Percentiles rank a stretch among this genome's conserved stretches.
phyloP scores from a whole-genome alignment of 179 eudicot species.

The Drosera spatulata region DNA sequence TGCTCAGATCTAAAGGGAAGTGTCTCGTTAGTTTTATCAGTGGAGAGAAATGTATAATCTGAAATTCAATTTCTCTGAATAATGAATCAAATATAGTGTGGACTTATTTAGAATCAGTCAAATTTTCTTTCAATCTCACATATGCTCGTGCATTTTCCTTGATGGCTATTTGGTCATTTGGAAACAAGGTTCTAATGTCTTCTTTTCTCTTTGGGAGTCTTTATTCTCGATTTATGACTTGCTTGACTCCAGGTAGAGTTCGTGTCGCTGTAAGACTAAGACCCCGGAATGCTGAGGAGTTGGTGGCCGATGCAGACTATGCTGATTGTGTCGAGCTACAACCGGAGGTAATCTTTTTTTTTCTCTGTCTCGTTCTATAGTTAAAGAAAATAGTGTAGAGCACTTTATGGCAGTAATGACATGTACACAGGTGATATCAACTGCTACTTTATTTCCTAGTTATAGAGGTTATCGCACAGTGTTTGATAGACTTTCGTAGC shows the following conservation, averaged over 20 bases:
- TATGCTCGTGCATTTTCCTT: not conserved
- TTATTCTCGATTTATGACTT: constrained; percentile 1
- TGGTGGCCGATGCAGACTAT: constrained; percentile 89
- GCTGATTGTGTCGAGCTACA: constrained; percentile 96
- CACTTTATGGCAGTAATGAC: too few relatives aligned
- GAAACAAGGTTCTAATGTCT: not conserved
- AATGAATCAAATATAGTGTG: too few relatives aligned
- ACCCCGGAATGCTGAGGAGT: constrained; percentile 90
- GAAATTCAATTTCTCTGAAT: too few relatives aligned
- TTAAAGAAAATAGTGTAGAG: too few relatives aligned
- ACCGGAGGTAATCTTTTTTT: constrained; percentile 51
- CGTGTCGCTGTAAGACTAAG: constrained; percentile 95
- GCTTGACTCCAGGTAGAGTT: constrained; percentile 70
- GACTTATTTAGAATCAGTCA: too few relatives aligned
- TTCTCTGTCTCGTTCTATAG: not conserved
- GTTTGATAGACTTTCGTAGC: not conserved
- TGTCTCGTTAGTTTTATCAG: too few relatives aligned
- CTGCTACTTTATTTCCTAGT: too few relatives aligned
- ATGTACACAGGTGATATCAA: too few relatives aligned
- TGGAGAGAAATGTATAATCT: too few relatives aligned
- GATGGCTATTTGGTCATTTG: not conserved
- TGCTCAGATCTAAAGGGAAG: too few relatives aligned
- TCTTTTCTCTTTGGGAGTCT: not conserved
- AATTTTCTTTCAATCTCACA: too few relatives aligned
- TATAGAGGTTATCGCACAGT: not conserved